Evolutionary conservation across 257 asterid species (phyloP).

Genomic region (Verbena officinalis): DNA sequence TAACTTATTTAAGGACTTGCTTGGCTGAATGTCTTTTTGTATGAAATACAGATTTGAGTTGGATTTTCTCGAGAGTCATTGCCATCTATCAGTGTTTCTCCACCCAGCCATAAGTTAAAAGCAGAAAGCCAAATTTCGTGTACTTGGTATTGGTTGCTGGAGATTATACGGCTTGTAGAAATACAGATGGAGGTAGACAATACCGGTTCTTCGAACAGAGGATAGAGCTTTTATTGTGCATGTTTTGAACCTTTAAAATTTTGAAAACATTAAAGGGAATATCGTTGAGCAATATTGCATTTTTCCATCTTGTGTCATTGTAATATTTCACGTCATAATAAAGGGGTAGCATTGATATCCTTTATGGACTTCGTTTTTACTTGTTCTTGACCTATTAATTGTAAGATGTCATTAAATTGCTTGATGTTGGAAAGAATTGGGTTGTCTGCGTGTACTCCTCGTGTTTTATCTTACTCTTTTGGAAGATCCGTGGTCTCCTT

Average conservation of each 20-base stretch:
- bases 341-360: background rate
- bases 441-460: too few relatives aligned
- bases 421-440: background rate
- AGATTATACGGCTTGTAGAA: conserved; percentile 28
- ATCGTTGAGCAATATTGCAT: conserved; percentile 14
- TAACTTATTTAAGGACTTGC: conserved; percentile 80
- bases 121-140: conserved; percentile 26
- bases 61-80: conserved; percentile 27
- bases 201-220: conserved; percentile 22
- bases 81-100: conserved; percentile 19
- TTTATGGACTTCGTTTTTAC: background rate
- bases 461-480: too few relatives aligned
- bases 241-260: conserved; percentile 20
- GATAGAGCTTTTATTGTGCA: conserved; percentile 24
- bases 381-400: background rate
- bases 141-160: conserved; percentile 34
- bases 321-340: conserved; percentile 20
- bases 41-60: conserved; percentile 9
- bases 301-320: conserved; percentile 5
- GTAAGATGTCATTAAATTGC: background rate
- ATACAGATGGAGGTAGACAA: conserved; percentile 27
- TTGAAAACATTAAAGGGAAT: conserved; percentile 19
- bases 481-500: background rate
- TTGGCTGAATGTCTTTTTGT: conserved; percentile 50
- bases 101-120: conserved; percentile 16